Base-by-base conservation (phyloP, 164 flowering plant species). In the Umbilicus rupestris region DNA sequence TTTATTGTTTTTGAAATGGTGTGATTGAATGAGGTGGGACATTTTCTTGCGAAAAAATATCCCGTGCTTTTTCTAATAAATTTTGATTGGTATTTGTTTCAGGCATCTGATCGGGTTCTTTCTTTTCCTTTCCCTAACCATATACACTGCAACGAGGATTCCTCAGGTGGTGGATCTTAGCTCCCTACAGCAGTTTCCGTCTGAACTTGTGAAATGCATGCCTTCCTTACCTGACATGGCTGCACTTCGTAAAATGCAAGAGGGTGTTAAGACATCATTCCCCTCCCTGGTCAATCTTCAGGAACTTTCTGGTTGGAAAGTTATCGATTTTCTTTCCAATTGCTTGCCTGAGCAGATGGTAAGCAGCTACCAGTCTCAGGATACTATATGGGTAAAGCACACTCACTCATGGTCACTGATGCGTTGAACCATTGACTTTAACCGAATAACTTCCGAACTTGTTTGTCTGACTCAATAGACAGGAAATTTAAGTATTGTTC, bases 181-280 rank as follows among this genome's bases (percentile, higher is more conserved):
- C 8, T 71, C 83, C 41, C 74, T 85, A 31, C 86, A 77, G 41
- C 80, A 75, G 63, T 58, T 86, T 70, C 90, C 69, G 12, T 69
- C 73, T 2, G 88, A 83, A 64, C 76, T 88, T 49, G 63, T 82
- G 59, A 73, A 76, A 26, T 90, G 93, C 78, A 80, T 87, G 22
- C 88, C 92, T 67, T 83, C 89, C 20, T 68, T 89, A 45, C 83
- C 90, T 11, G 72, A 82, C 71, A 75, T 84, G 77, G 74, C 87
- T 67, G 83, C 78, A 75, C 68, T 85, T 71, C 85, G 79, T 30
- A 82, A 67, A 71, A 65, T 89, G 63, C 67, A 72, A 59, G 76
- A 77, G 66, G 89, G 78, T 29, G 29, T 82, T 24, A 80, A 59
- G 71, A 76, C 82, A 0, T 80, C 88, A 60, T 68, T 82, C 71